Base-by-base conservation (phyloP, 2,329 filamentous ascomycete genomes). In the Alternaria consortialis region DNA sequence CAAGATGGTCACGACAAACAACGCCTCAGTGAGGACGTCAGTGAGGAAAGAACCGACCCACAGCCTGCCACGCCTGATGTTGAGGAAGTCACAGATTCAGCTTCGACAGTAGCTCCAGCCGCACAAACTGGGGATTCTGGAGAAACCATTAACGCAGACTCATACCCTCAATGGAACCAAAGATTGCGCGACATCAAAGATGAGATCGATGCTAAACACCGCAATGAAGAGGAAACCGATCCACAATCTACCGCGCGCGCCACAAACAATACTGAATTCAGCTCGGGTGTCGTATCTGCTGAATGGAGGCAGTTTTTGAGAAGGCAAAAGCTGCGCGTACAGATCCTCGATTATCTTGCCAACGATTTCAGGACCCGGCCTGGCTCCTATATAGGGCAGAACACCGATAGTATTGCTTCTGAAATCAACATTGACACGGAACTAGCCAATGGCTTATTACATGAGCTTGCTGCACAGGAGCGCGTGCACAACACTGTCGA, bases 301-400 rank as follows among this genome's bases (percentile, higher is more conserved):
- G 6, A 47, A 6, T 9, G 29, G 6, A 34, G 9, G n/a, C 44
- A 23, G 17, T 2, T 7, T 23, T 15, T 17, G 23, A 3, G 9
- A 17, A 37, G 9, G n/a, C 2, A 42, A 1, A 12, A 1, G 8
- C 25, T 15, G 20, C 5, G n/a, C 17, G 20, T 46, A n/a, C 48
- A 51, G 0, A 56, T 72, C 13, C 50, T 72, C 7, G 15, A 25
- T 0, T 48, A 69, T 44, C 56, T 72, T 9, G 60, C 23, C 2
- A 8, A 60, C 20, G 68, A 71, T 15, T 29, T 67, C 1, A 65
- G 58, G 11, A 53, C 57, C 3, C 56, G 68, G 15, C 57, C 58
- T 15, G 67, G 65, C 1, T 71, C 69, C 2, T 70, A 72, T 23
- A 65, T 70, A 27, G 69, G 69, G 12, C 54, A 67, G 29, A 29